Conservation (phyloP, 2,329 filamentous ascomycete genomes). For the Monilinia fructicola region DNA sequence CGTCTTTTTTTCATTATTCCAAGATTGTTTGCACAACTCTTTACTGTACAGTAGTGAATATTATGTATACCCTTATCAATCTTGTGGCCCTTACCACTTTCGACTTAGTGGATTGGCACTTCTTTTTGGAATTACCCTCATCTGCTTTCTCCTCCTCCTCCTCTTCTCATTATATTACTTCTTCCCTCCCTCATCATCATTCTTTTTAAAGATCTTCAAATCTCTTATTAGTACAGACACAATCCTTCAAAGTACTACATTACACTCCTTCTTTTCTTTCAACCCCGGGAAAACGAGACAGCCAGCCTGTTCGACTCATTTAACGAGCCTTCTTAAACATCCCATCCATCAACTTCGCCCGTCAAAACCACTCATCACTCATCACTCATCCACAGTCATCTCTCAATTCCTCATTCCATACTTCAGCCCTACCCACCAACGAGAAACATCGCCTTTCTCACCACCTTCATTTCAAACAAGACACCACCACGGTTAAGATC, state of each 20-base stretch:
- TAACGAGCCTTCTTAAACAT: constrained; percentile 10
- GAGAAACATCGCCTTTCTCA: constrained; percentile 19
- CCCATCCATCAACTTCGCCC: neutral
- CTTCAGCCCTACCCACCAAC: constrained; percentile 1
- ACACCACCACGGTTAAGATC: constrained; percentile 6
- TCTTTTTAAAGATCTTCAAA: neutral
- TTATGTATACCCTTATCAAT: neutral
- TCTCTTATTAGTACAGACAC: neutral
- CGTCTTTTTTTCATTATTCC: too few relatives aligned
- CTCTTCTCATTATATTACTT: neutral
- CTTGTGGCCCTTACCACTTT: neutral
- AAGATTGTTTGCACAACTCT: too few relatives aligned
- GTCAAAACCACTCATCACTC: neutral
- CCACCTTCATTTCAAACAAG: constrained; percentile 21
- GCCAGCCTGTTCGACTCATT: constrained; percentile 17
- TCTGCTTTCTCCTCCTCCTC: neutral
- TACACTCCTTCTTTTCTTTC: constrained; percentile 17
- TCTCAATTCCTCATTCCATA: constrained; percentile 18
- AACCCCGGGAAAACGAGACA: neutral
- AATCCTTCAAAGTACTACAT: constrained; percentile 22
- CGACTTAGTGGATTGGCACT: too few relatives aligned
- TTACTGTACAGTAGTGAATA: too few relatives aligned
- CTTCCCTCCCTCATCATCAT: neutral
- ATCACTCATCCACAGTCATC: neutral
- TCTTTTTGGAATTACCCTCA: neutral